phyloP scores from a whole-genome alignment of 148 eudicot genomes.

The Cornus kousa region DNA sequence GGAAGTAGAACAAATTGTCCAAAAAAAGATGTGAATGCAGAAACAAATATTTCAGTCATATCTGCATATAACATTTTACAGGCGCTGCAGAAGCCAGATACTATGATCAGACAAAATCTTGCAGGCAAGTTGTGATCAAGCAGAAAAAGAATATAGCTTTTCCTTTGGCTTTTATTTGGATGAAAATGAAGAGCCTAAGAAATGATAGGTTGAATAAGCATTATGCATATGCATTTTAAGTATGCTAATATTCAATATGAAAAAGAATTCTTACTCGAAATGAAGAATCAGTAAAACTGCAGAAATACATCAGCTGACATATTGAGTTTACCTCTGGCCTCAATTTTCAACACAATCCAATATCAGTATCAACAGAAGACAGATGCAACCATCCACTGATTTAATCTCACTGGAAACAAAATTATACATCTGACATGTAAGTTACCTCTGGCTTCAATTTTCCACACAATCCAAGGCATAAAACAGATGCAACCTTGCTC shows the following conservation, averaged over 20 bases:
- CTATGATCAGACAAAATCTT: not conserved
- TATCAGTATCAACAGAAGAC: not conserved
- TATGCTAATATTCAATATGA: not conserved
- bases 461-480: not conserved
- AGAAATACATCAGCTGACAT: conserved; percentile 18
- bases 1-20: no score
- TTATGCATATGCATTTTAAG: not conserved
- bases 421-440: not conserved
- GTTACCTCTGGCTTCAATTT: not conserved
- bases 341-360: conserved; percentile 3
- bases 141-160: not conserved
- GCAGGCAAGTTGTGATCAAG: not conserved
- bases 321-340: conserved; percentile 10
- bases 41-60: not conserved
- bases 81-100: no score
- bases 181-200: not conserved
- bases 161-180: not conserved
- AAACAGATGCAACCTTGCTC: conserved; percentile 15
- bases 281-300: conserved; percentile 22
- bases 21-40: not conserved
- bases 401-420: no score
- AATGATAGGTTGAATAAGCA: not conserved
- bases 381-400: no score
- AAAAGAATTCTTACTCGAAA: conserved; percentile 24
- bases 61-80: not conserved